Percentiles rank a stretch among this genome's conserved stretches.
These are phyloP conservation scores for Tulasnella sp. DNA, from an alignment of 768 basidiomycete genomes.

Conservation along the genomic window DNA sequence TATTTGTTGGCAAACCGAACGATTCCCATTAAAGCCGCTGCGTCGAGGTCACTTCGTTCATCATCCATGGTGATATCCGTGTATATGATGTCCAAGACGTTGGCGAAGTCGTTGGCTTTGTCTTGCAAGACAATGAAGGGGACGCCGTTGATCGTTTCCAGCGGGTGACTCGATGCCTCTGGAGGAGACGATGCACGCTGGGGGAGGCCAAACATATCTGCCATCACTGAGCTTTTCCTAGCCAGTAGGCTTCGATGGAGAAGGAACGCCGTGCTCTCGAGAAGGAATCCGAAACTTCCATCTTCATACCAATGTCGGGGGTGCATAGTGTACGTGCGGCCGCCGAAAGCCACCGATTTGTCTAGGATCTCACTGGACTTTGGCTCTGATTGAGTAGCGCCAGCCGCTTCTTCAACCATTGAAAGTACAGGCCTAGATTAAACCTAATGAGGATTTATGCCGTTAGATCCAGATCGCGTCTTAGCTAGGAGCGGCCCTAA, in stretches of 20 bases:
- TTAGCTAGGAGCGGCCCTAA: too few species aligned
- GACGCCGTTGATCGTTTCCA: neutral
- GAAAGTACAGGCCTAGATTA: too few species aligned
- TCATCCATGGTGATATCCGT: neutral
- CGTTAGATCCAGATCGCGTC: too few species aligned
- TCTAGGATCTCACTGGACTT: neutral
- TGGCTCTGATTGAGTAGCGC: neutral
- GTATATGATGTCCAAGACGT: conserved; percentile 11
- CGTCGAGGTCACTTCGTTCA: neutral
- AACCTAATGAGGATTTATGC: too few species aligned
- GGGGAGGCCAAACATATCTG: neutral
- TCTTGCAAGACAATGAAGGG: neutral
- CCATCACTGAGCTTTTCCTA: neutral
- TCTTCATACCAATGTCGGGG: conserved; percentile 16
- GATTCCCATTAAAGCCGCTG: neutral
- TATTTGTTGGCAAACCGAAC: neutral
- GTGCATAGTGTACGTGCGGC: neutral
- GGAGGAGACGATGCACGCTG: neutral
- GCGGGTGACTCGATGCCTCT: neutral
- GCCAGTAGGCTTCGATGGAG: neutral
- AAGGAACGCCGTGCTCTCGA: conserved; percentile 7
- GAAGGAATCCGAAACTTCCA: conserved; percentile 19
- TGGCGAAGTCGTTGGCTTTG: neutral
- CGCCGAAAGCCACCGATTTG: neutral
- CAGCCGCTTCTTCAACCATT: neutral